phyloP scores from a whole-genome alignment of 257 asterid species.

The Voacanga thouarsii region DNA sequence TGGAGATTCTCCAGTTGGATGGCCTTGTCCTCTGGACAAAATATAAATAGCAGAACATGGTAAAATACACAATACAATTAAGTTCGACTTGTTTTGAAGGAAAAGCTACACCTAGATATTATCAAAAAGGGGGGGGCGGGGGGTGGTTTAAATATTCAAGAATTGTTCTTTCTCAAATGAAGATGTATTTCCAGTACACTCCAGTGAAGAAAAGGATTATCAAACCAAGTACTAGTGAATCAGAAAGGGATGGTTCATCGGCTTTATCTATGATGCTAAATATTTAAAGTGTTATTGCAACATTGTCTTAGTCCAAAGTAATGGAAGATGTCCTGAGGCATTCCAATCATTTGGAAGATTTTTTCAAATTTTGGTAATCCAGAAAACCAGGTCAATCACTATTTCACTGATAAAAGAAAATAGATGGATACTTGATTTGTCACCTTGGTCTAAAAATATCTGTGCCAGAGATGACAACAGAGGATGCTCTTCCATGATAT shows the following conservation, averaged over 20 bases:
- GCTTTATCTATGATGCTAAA: not conserved
- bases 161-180: not conserved
- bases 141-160: not conserved
- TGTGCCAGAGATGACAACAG: slow-evolving; percentile 89
- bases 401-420: not conserved
- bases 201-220: not conserved
- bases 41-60: slow-evolving; percentile 10
- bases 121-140: too few species aligned
- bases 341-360: not conserved
- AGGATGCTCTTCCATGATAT: slow-evolving; percentile 98
- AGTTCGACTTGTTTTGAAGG: not conserved
- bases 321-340: not conserved
- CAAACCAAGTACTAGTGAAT: not conserved
- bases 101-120: not conserved
- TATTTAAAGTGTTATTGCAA: not conserved
- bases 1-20: slow-evolving; percentile 53
- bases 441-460: slow-evolving; percentile 91
- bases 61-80: not conserved
- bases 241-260: not conserved
- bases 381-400: not conserved
- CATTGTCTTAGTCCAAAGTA: not conserved
- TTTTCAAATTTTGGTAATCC: not conserved
- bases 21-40: slow-evolving; percentile 81
- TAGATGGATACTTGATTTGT: slow-evolving; percentile 12
- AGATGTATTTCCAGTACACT: not conserved